These are phyloP conservation scores for Leccinum truebloodii DNA, from an alignment of 768 basidiomycete genomes.

Conservation along the genomic window DNA sequence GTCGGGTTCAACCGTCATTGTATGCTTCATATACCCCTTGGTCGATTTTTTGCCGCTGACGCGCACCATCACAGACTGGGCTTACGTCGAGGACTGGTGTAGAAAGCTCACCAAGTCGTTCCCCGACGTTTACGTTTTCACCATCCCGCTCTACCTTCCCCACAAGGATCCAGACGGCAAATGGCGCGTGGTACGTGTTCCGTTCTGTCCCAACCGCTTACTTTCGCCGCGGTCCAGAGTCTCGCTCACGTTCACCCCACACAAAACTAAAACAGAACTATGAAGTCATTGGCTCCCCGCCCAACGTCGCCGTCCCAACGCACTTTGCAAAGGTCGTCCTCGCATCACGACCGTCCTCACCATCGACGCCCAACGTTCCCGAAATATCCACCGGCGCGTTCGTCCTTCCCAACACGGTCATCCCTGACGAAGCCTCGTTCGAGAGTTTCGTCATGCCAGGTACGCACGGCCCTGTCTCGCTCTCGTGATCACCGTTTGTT, in stretches of 20 bases:
- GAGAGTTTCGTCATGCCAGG: slow-evolving; percentile 82
- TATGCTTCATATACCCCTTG: slow-evolving; percentile 30
- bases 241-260: background rate
- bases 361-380: slow-evolving; percentile 63
- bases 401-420: slow-evolving; percentile 91
- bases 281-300: slow-evolving; percentile 93
- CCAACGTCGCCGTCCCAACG: slow-evolving; percentile 91
- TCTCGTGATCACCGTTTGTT: background rate
- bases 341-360: slow-evolving; percentile 71
- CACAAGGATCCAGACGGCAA: slow-evolving; percentile 85
- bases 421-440: slow-evolving; percentile 81
- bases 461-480: slow-evolving; percentile 30
- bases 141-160: slow-evolving; percentile 95
- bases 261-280: slow-evolving; percentile 58
- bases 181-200: slow-evolving; percentile 82
- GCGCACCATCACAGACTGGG: slow-evolving; percentile 69
- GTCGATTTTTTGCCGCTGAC: background rate
- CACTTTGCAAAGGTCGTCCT: slow-evolving; percentile 98
- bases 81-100: slow-evolving; percentile 95
- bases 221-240: background rate
- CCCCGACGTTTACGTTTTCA: slow-evolving; percentile 96
- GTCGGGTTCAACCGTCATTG: slow-evolving; percentile 98
- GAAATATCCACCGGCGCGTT: slow-evolving; percentile 93
- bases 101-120: slow-evolving; percentile 84
- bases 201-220: background rate